Base-by-base conservation (phyloP, 164 flowering plant genomes). In the Echeveria elegans region DNA sequence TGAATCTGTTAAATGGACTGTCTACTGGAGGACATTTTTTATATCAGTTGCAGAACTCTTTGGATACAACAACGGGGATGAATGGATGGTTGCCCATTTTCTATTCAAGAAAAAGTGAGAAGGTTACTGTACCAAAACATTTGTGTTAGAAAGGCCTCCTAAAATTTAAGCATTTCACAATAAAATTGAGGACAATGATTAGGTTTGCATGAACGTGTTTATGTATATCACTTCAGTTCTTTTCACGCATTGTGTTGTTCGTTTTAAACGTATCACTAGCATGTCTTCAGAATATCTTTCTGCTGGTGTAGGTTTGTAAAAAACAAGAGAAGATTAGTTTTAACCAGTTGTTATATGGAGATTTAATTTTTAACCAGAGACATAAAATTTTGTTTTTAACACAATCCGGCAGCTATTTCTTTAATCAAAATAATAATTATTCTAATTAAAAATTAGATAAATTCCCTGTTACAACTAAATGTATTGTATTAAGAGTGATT, bases 81-180 rank as follows among this genome's bases (percentile, higher is more conserved):
- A 90, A 76, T 90, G 97, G 97, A 90, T 90, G 94, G 97, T 90
- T 60, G 72, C 88, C 18, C 93, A 68, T 70, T 88, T 83, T 78
- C 78, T 88, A 6, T 91, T 91, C 81, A 88, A 78, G 76, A 91
- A 82, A 81, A 87, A 86, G 64, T 75, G 71, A 79, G 61, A 40
- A 59, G 19, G 28, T 52, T 9, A 63, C 40, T 24, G 26, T 24
- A 53, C 16, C 7, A 5, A 29, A 26, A 7, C 16, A 14, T 26
- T 26, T 19, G 28, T 26, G 32, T 56, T 18, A 26, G 32, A 56
- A 28, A 10, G 18, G 61, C 32, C 34, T 28, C 18, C 45, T 40
- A 28, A 28, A 12, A 11, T 52, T n/a, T 23, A 21, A 52, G 58
- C 10, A 24, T 52, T 52, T 52, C 16, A 18, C 58, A 52, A 52